Percentiles rank a stretch among this genome's conserved stretches.
Evolutionary conservation across 805 yeast species (phyloP).

Genomic region (Sugiyamaella lignohabitans): DNA sequence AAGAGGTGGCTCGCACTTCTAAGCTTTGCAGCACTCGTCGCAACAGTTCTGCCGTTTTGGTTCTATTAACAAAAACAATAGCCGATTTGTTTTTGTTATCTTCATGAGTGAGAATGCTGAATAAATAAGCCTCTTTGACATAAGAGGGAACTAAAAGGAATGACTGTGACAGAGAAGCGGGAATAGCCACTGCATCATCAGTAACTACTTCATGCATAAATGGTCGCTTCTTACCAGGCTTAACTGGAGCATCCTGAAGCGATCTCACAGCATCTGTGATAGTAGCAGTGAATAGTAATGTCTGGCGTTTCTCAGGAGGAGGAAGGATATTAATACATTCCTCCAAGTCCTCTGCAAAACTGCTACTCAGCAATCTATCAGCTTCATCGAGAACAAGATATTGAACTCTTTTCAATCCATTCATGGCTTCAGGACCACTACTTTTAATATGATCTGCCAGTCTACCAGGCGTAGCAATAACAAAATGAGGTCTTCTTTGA

Average conservation of each 20-base stretch:
- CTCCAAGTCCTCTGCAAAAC: constrained; percentile 73
- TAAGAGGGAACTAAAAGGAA: constrained; percentile 78
- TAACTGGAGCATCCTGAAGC: constrained; percentile 56
- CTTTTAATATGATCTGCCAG: constrained; percentile 83
- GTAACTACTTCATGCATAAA: constrained; percentile 71
- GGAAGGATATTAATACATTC: constrained; percentile 72
- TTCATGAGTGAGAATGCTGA: constrained; percentile 56
- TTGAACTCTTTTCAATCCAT: constrained; percentile 70
- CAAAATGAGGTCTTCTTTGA: constrained; percentile 83
- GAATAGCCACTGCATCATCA: constrained; percentile 72
- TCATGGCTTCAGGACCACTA: constrained; percentile 82
- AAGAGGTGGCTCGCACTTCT: constrained; percentile 76
- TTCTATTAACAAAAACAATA: constrained; percentile 86
- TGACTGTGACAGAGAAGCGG: constrained; percentile 56
- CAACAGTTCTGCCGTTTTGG: constrained; percentile 81
- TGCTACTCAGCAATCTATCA: constrained; percentile 77
- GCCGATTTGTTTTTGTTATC: constrained; percentile 61
- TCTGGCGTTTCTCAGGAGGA: constrained; percentile 66
- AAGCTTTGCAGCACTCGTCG: constrained; percentile 67
- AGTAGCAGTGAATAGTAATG: constrained; percentile 90
- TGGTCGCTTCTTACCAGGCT: constrained; percentile 51
- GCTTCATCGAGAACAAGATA: constrained; percentile 93
- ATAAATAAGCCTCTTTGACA: constrained; percentile 84
- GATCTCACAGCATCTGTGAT: constrained; percentile 87
- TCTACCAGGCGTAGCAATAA: constrained; percentile 96